Evolutionary conservation across 169 alveolate species (phyloP), one percentile per base, ranked within the genome.

Genomic region (Theileria orientalis): DNA sequence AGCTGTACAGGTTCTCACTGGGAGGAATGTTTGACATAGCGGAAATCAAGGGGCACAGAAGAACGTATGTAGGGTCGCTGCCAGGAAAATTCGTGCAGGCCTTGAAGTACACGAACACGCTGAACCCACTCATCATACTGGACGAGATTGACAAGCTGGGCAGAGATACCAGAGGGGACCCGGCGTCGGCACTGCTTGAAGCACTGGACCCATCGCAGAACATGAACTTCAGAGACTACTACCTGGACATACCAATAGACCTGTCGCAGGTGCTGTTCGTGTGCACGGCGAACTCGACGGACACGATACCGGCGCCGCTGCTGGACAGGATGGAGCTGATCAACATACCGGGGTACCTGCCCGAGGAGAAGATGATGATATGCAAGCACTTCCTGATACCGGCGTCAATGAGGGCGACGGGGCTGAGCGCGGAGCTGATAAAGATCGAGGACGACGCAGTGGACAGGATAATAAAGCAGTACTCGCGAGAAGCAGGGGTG

Each of bases 31-130:
- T 89, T 61, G 98, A 95, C 60, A 95, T 93, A 46, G 96, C 98
- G n/a, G 97, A 96, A 54, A 77, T 96, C 29, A 90, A 93, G 46
- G 99, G 99, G 0, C 98, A 96, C 68, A 84, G 99, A 30, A 89
- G 98, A 37, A 96, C 99, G 5, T 96, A 96, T 78, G 96, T 96
- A 3, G 98, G 98, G n/a, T 96, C 98, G 32, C 85, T 94, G 76
- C 98, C 98, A 40, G 99, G 99, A 0, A 93, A 94, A 86, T 73
- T 95, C 35, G 86, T 95, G 19, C 83, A 89, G 62, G 93, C 96
- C 0, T 69, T 93, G 21, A 87, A 91, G 69, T 56, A 83, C 32
- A 87, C 97, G 13, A 84, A 86, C 63, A 79, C 94, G 13, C 93
- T 91, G 90, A 94, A 94, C 79, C 96, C 97, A 14, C 87, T 94